phyloP scores from a whole-genome alignment of 1,284 basidiomycete genomes.

The Coniophora puteana region DNA sequence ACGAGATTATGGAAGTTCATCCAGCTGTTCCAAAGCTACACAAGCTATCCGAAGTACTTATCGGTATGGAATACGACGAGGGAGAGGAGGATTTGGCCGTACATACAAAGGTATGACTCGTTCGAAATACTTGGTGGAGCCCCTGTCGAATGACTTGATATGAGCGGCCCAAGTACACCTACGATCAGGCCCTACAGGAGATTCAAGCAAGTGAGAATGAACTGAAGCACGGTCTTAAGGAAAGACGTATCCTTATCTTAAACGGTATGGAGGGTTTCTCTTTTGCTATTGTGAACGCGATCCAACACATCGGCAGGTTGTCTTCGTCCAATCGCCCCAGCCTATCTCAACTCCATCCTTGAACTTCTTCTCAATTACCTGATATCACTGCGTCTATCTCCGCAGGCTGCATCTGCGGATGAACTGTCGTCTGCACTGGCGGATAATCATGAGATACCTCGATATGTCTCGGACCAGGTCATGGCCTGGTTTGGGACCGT shows the following conservation, averaged over 20 bases:
- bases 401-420: slow-evolving; percentile 46
- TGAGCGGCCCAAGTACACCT: slow-evolving; percentile 40
- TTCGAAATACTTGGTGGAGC: background rate
- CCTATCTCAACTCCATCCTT: slow-evolving; percentile 66
- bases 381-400: slow-evolving; percentile 50
- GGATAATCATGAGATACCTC: slow-evolving; percentile 70
- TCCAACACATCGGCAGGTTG: slow-evolving; percentile 37
- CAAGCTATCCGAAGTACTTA: slow-evolving; percentile 57
- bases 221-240: slow-evolving; percentile 56
- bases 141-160: slow-evolving; percentile 17
- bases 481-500: slow-evolving; percentile 78
- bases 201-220: slow-evolving; percentile 81
- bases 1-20: slow-evolving; percentile 75
- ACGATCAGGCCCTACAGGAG: slow-evolving; percentile 55
- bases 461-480: slow-evolving; percentile 60
- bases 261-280: slow-evolving; percentile 44
- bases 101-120: background rate
- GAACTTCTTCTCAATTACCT: slow-evolving; percentile 70
- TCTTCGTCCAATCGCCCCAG: slow-evolving; percentile 65
- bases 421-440: slow-evolving; percentile 57
- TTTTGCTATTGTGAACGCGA: background rate
- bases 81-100: slow-evolving; percentile 42
- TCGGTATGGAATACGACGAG: slow-evolving; percentile 66
- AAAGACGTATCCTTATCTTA: slow-evolving; percentile 68
- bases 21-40: slow-evolving; percentile 72